Evolutionary conservation across 2,329 filamentous ascomycete species (phyloP), one percentile per base, ranked within the genome.

Genomic region (Ophiostoma montium): DNA sequence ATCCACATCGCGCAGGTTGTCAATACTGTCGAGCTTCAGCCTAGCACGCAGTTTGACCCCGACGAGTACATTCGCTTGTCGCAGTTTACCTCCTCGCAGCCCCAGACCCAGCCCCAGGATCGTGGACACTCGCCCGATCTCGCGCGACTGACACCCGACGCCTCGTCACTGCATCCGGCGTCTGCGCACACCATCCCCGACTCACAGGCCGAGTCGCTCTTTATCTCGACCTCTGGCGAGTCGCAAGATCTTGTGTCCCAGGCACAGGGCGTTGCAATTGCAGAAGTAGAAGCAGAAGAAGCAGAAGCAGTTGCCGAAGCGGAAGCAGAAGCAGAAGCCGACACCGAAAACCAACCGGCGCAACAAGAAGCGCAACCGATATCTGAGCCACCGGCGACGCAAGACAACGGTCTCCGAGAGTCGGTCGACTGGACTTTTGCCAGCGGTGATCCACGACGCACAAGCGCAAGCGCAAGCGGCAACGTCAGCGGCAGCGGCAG

Each of bases 111-210:
- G 35, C 7, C 35, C 9, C 35, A 38, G 18, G 18, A 16, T 11
- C 35, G n/a, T 11, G 35, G 5, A 4, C 15, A 8, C 8, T 27
- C 23, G 23, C 23, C 23, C 23, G n/a, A n/a, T n/a, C 23, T 27
- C 8, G 23, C 23, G 4, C 23, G 5, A 4, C 23, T 27, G 23
- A 27, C 23, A 12, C 9, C 36, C 8, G 31, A 7, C n/a, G 15
- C 42, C 21, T 15, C 15, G 5, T 16, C 35, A 23, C 18, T 38
- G 11, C 18, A 32, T 2, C 21, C 19, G 7, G 31, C 19, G 2
- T 48, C 51, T 10, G 44, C 35, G 1, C 44, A 5, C 18, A 52
- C 50, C 5, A 52, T 56, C n/a, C 52, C 52, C n/a, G 53, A 54
- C 46, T 55, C 53, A 1, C 35, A 53, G 38, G 41, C 12, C 5